Conservation (phyloP, 1,139 yeast species). For the Diutina siamensis region DNA sequence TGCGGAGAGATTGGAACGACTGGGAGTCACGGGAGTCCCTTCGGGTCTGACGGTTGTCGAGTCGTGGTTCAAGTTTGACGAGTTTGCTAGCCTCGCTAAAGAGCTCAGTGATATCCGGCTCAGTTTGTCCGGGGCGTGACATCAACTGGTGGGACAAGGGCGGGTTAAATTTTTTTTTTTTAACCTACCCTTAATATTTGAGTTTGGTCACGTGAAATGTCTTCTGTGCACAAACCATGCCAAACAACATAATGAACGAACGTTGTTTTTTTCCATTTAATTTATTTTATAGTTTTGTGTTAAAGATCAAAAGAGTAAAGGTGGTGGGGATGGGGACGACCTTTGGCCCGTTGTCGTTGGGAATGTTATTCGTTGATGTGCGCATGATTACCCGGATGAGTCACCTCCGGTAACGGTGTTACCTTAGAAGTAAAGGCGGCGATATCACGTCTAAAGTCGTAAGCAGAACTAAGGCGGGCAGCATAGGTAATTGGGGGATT, state of each 20-base stretch:
- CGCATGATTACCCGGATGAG: too few relatives aligned
- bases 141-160: background rate
- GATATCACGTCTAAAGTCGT: too few relatives aligned
- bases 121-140: background rate
- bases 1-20: background rate
- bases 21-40: background rate
- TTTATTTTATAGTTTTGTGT: background rate
- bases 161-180: background rate
- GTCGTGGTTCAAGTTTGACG: conserved; percentile 1
- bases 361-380: too few relatives aligned
- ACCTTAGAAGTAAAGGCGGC: too few relatives aligned
- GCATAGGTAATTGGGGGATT: too few relatives aligned
- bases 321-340: too few relatives aligned
- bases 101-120: conserved; percentile 4
- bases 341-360: too few relatives aligned
- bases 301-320: too few relatives aligned
- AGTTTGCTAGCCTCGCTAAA: conserved; percentile 4
- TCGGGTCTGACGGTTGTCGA: background rate
- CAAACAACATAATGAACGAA: too few relatives aligned
- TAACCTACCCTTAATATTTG: background rate
- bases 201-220: background rate
- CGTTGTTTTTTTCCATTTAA: too few relatives aligned
- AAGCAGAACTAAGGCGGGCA: too few relatives aligned
- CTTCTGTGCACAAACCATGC: background rate
- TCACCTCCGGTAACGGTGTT: too few relatives aligned